Evolutionary conservation across 2,329 filamentous ascomycete species (phyloP), one percentile per base, ranked within the genome.

Genomic region (Leptodontidium sp.): DNA sequence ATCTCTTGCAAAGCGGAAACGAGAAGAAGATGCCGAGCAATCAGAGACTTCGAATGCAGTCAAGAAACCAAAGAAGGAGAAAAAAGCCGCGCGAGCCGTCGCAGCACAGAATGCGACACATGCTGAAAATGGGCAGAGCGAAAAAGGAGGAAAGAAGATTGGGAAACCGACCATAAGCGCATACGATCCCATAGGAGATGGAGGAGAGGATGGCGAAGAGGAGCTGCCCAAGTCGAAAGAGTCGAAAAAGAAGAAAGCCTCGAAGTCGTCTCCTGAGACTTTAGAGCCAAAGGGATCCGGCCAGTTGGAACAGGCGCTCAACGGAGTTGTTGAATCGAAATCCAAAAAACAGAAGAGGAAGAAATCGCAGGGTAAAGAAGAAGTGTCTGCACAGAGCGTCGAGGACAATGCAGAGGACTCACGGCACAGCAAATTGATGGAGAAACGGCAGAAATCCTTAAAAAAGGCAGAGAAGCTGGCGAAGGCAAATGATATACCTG

Each of bases 371-470:
- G 45, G 12, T 40, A 40, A 38, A 49, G 57, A 52, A 40, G 59
- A 68, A 49, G 40, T 24, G 17, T n/a, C 57, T 29, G 63, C 12
- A 53, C 35, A n/a, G 14, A 32, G 12, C 26, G 17, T 32, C 47
- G 40, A 32, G 21, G 65, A n/a, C 15, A 66, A 64, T 21, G 70
- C 68, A 38, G 70, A 72, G 11, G 71, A 73, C 32, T 64, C 45
- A 40, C 72, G 70, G 53, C 71, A 75, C 45, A 87, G 84, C 69
- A 78, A 82, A 0, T 80, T 90, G 4, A 79, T 90, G 43, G 82
- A 86, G 55, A 88, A 87, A 72, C 83, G 85, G 49, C 80, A 84
- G 24, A 90, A 86, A 73, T 86, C 87, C 0, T 78, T 89, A 40
- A 84, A 84, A 69, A 79, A 83, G 68, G 80, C 84, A 3, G 79